phyloP scores from a whole-genome alignment of 1,284 basidiomycete species.

The Retiboletus flavoniger region DNA sequence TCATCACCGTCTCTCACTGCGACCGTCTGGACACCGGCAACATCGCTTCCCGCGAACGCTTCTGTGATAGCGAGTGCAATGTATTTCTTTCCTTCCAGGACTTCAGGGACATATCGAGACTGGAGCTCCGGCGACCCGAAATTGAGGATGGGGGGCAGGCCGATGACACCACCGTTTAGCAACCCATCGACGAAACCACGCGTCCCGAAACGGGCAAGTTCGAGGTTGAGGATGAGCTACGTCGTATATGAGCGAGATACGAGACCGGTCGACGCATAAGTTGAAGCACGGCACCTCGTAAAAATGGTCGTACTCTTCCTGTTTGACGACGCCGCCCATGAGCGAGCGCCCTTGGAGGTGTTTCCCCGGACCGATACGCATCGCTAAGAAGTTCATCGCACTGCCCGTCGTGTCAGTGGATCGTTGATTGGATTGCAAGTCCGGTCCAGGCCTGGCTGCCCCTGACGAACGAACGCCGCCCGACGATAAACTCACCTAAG shows the following conservation, averaged over 20 bases:
- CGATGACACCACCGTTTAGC: constrained; percentile 80
- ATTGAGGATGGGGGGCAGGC: constrained; percentile 83
- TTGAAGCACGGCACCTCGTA: constrained; percentile 51
- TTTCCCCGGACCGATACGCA: constrained; percentile 89
- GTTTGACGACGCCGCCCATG: constrained; percentile 81
- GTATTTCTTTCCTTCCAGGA: constrained; percentile 79
- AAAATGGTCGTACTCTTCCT: constrained; percentile 88
- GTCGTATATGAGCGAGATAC: constrained; percentile 11
- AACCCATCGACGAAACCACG: constrained; percentile 85
- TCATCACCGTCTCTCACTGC: constrained; percentile 81
- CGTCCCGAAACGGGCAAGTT: constrained; percentile 79
- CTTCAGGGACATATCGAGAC: constrained; percentile 69
- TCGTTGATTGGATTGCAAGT: background rate
- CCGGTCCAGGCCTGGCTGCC: background rate
- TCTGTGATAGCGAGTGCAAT: constrained; percentile 74
- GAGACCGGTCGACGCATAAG: background rate
- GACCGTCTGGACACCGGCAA: constrained; percentile 79
- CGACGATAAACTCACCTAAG: constrained; percentile 49
- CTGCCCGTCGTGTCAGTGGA: constrained; percentile 34
- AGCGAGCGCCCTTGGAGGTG: constrained; percentile 86
- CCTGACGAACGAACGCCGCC: background rate
- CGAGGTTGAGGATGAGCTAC: constrained; percentile 81
- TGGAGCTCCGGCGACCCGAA: constrained; percentile 76
- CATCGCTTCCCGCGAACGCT: constrained; percentile 93
- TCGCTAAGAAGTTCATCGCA: constrained; percentile 79